Evolutionary conservation across 2,329 filamentous ascomycete genomes (phyloP).

Genomic region (Fusarium lateritium): DNA sequence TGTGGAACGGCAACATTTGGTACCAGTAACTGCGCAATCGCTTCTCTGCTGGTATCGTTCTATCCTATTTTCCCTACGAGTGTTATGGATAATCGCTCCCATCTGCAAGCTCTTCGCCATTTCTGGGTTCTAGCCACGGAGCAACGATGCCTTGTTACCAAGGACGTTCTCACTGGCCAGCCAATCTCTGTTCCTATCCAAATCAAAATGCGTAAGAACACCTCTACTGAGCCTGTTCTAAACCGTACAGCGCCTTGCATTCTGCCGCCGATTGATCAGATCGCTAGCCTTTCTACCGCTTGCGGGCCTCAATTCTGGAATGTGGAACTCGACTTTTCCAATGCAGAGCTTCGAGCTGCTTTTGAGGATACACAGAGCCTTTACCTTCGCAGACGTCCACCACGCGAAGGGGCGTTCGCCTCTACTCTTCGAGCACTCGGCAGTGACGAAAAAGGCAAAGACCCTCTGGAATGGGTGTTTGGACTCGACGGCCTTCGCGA

Average conservation of each 20-base stretch:
- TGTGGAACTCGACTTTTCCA: constrained; percentile 81
- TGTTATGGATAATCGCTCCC: constrained; percentile 93
- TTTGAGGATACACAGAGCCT: constrained; percentile 80
- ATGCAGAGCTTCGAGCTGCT: constrained; percentile 72
- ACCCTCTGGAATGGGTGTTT: constrained; percentile 83
- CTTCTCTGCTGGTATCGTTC: constrained; percentile 88
- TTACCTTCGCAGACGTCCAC: constrained; percentile 78
- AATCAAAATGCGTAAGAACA: constrained; percentile 68
- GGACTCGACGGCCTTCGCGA: constrained; percentile 67
- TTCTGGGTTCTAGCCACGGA: constrained; percentile 97
- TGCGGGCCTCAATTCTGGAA: constrained; percentile 82
- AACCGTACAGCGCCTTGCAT: constrained; percentile 70
- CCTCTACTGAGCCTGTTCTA: constrained; percentile 56
- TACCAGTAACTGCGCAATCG: constrained; percentile 88
- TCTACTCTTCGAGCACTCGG: constrained; percentile 83
- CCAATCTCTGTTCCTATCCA: constrained; percentile 81
- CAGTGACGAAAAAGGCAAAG: constrained; percentile 50
- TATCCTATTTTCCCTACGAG: constrained; percentile 93
- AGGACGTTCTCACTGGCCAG: constrained; percentile 87
- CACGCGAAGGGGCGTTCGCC: constrained; percentile 78
- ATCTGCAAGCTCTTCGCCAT: constrained; percentile 95
- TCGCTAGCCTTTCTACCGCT: constrained; percentile 72
- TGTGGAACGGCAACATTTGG: constrained; percentile 94
- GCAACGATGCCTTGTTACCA: constrained; percentile 87
- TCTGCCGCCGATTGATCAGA: constrained; percentile 74